These are phyloP conservation scores for Microsporum canis DNA, from an alignment of 2,329 filamentous ascomycete genomes.

Conservation along the genomic window DNA sequence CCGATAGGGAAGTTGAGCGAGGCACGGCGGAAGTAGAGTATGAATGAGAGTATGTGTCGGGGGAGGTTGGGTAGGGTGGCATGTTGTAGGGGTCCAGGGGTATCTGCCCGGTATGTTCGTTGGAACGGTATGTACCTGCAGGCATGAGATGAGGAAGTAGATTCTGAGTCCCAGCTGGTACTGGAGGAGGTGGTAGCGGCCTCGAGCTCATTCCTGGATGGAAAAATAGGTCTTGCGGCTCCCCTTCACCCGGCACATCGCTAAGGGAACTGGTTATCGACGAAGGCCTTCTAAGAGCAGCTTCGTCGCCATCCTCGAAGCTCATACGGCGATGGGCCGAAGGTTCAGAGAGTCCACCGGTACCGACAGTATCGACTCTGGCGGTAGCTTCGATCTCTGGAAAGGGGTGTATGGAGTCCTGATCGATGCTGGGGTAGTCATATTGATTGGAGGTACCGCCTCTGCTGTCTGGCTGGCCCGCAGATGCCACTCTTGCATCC, in stretches of 20 bases:
- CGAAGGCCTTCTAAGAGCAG: conserved; percentile 45
- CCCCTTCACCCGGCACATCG: conserved; percentile 54
- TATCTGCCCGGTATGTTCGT: conserved; percentile 33
- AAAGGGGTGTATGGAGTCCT: conserved; percentile 48
- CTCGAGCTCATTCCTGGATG: conserved; percentile 62
- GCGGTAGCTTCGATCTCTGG: conserved; percentile 47
- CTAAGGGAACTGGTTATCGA: conserved; percentile 39
- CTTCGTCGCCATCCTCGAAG: conserved; percentile 87
- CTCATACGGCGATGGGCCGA: conserved; percentile 58
- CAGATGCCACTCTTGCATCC: conserved; percentile 19
- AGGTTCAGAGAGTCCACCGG: conserved; percentile 76
- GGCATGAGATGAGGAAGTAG: conserved; percentile 39
- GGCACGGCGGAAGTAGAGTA: conserved; percentile 42
- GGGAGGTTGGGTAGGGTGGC: conserved; percentile 29
- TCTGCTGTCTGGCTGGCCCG: conserved; percentile 3
- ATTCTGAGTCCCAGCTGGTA: conserved; percentile 42
- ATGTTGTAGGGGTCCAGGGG: conserved; percentile 28
- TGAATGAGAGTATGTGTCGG: conserved; percentile 43
- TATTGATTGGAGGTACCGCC: conserved; percentile 25
- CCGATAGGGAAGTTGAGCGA: conserved; percentile 71
- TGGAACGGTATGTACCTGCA: conserved; percentile 49
- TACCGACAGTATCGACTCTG: conserved; percentile 75
- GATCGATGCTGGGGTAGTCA: conserved; percentile 31
- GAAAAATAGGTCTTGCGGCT: conserved; percentile 85
- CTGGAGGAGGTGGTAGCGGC: conserved; percentile 53